Evolutionary conservation across 2,329 filamentous ascomycete species (phyloP).

Genomic region (Trichoderma arundinaceum): DNA sequence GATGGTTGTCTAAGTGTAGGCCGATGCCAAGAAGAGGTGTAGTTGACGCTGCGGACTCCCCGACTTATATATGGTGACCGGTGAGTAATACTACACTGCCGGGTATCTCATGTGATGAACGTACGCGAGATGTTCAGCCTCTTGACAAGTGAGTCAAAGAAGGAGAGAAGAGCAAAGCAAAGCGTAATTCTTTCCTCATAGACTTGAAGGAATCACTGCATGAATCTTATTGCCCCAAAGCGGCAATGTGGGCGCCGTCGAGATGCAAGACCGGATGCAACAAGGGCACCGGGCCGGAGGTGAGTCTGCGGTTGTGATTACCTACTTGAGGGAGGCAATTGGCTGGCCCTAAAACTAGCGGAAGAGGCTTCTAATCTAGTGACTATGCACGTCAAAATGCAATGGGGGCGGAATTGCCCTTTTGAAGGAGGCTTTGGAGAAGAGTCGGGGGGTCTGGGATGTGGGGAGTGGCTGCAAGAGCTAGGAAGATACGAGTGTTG

Average conservation of each 20-base stretch:
- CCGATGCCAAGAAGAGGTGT: too few relatives aligned
- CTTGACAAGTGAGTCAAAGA: neutral
- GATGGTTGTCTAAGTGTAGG: neutral
- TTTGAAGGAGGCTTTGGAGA: neutral
- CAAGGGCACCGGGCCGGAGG: neutral
- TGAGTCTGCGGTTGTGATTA: constrained; percentile 1
- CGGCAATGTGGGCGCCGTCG: neutral
- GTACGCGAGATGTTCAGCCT: neutral
- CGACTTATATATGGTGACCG: too few relatives aligned
- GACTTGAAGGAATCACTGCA: neutral
- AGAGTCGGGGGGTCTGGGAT: neutral
- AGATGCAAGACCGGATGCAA: constrained; percentile 7
- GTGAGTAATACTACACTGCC: neutral
- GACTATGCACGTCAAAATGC: constrained; percentile 9
- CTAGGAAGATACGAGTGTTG: neutral
- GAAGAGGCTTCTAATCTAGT: neutral
- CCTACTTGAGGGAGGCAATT: neutral
- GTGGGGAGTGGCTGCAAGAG: constrained; percentile 9
- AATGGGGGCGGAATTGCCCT: constrained; percentile 20
- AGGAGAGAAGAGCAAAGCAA: neutral
- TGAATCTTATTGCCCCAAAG: constrained; percentile 17
- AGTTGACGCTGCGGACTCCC: too few relatives aligned
- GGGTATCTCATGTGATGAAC: neutral
- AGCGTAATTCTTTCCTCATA: neutral
- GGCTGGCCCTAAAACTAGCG: neutral